Evolutionary conservation across 768 basidiomycete species (phyloP), one percentile per base, ranked within the genome.

Genomic region (Tylopilus plumbeoviolaceoides): DNA sequence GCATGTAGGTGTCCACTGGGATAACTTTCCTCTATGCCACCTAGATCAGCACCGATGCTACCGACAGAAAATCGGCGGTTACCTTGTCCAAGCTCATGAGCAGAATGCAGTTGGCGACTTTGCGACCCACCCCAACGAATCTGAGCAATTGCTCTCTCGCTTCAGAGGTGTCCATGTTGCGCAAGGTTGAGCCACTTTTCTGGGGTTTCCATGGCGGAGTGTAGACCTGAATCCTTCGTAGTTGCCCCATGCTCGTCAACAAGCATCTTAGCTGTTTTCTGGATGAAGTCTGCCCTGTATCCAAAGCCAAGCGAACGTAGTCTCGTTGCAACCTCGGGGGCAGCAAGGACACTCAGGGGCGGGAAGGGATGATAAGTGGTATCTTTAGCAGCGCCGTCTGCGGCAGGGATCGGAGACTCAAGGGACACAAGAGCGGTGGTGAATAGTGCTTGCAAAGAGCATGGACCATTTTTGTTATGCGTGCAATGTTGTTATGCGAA

Each of bases 1-100:
- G 76, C 27, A 99, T 89, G 65, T 99, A 97, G 0, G 95, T 97
- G 65, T 99, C 97, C 48, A 99, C 90, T 4, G 97, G 97, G 9
- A 98, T 81, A 15, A 94, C 85, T 58, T 91, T 87, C 61, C 73
- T 78, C 91, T 95, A 43, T n/a, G 35, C 12, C 36, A 43, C 15
- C 3, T 25, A 35, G 31, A 38, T 65, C 47, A 59, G 47, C 10
- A 42, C n/a, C n/a, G 4, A 20, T 31, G 41, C n/a, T 17, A 7
- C 23, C 25, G n/a, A 20, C 36, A 10, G 55, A 58, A 35, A 55
- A 40, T 28, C n/a, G 4, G 49, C 18, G 64, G 18, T 5, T 58
- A 91, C 91, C 79, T 94, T 91, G 71, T 95, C 88, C 53, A 95
- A 66, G 63, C 89, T 91, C 93, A 98, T 95, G 15, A 98, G 73